phyloP scores from a whole-genome alignment of 805 yeast genomes.

The Yarrowia deformans region DNA sequence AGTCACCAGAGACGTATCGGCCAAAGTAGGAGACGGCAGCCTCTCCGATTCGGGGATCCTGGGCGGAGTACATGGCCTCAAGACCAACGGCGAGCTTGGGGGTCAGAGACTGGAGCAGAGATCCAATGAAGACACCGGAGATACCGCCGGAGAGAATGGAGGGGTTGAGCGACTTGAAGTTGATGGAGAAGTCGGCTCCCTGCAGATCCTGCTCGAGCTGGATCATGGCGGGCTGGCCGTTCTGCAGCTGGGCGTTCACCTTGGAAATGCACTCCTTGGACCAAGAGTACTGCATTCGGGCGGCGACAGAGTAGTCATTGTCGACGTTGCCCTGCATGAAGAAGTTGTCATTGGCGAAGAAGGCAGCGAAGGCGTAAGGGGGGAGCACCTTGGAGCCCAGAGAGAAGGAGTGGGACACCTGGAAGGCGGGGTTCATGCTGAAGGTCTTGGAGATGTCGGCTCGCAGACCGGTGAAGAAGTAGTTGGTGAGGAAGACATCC shows the following conservation, averaged over 20 bases:
- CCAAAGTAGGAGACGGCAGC: slow-evolving; percentile 89
- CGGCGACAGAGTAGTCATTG: slow-evolving; percentile 81
- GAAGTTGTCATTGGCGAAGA: slow-evolving; percentile 83
- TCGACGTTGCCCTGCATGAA: slow-evolving; percentile 93
- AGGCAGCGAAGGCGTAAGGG: slow-evolving; percentile 87
- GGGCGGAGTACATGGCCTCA: slow-evolving; percentile 82
- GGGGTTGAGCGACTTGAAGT: slow-evolving; percentile 92
- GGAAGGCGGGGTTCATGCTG: slow-evolving; percentile 91
- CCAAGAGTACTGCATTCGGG: slow-evolving; percentile 94
- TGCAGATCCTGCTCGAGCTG: slow-evolving; percentile 96
- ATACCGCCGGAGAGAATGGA: slow-evolving; percentile 74
- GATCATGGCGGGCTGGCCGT: slow-evolving; percentile 89
- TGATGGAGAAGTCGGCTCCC: slow-evolving; percentile 85
- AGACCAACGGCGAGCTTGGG: slow-evolving; percentile 85
- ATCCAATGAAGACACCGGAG: slow-evolving; percentile 91
- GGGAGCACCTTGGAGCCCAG: slow-evolving; percentile 87
- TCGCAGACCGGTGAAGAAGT: slow-evolving; percentile 92
- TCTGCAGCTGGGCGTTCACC: slow-evolving; percentile 84
- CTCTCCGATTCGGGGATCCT: slow-evolving; percentile 72
- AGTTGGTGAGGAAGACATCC: slow-evolving; percentile 89
- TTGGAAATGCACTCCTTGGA: slow-evolving; percentile 77
- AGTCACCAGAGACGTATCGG: slow-evolving; percentile 84
- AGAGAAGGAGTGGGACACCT: slow-evolving; percentile 91
- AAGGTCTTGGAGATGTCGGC: slow-evolving; percentile 96
- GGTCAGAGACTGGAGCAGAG: slow-evolving; percentile 87